These are phyloP conservation scores for Aspergillus bertholletiae DNA, from an alignment of 495 filamentous ascomycete genomes.

Conservation along the genomic window DNA sequence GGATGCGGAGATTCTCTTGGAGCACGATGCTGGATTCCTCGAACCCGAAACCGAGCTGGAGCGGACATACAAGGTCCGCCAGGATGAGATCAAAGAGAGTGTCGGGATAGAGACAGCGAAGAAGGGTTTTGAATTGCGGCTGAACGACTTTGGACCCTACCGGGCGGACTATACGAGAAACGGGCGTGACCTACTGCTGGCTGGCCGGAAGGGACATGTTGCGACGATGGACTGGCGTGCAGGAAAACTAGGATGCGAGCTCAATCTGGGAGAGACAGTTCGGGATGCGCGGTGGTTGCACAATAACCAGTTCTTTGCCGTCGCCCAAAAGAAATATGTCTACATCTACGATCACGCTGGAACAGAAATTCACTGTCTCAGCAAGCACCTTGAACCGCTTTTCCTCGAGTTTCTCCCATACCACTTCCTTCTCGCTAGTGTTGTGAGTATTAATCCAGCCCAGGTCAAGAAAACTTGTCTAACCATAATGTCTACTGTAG, in stretches of 20 bases:
- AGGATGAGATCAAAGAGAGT: constrained; percentile 75
- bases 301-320: constrained; percentile 93
- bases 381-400: constrained; percentile 86
- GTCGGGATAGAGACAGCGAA: constrained; percentile 81
- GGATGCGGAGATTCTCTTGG: constrained; percentile 92
- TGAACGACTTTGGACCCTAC: constrained; percentile 83
- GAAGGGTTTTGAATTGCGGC: constrained; percentile 86
- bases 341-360: constrained; percentile 91
- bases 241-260: constrained; percentile 83
- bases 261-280: constrained; percentile 86
- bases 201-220: constrained; percentile 89
- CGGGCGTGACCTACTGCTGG: constrained; percentile 78
- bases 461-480: neutral
- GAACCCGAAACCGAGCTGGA: constrained; percentile 88
- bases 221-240: constrained; percentile 96
- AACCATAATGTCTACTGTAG: constrained; percentile 28
- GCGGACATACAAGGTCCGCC: constrained; percentile 84
- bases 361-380: constrained; percentile 86
- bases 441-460: constrained; percentile 48
- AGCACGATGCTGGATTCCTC: constrained; percentile 81
- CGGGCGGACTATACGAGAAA: constrained; percentile 83
- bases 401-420: constrained; percentile 96
- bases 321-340: constrained; percentile 96
- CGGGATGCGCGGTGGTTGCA: constrained; percentile 90
- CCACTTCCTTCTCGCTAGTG: constrained; percentile 87